Base-by-base conservation (phyloP, 441 rosid species). In the Populus hybrid region DNA sequence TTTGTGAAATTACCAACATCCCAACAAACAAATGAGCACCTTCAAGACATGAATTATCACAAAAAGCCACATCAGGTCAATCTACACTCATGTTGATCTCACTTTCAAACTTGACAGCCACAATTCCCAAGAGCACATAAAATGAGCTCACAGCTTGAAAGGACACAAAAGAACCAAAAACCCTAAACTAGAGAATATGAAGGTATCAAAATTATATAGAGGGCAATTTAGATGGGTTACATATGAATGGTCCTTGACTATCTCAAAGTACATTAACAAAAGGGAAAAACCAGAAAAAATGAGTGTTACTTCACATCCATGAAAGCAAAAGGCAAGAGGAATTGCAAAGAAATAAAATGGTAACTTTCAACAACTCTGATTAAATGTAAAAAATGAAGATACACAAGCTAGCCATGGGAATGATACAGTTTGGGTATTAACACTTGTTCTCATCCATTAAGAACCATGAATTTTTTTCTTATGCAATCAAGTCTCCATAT, bases 111-210 rank as follows among this genome's bases (percentile, higher is more conserved):
- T 40, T 59, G 66, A 35, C 70, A 64, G 31, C 77, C 61, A 11
- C 70, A 38, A 10, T 33, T 69, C n/a, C 20, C 59, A 14, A 29
- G 40, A 11, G 65, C 20, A 64, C 40, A 33, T 20, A 21, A 2
- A 29, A 42, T 29, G 61, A 76, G 72, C 50, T 33, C 50, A 67
- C 38, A 75, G 53, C 23, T 64, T 64, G 26, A 31, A 75, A 31
- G 7, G 21, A 2, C 9, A 56, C 29, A 72, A 9, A 56, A n/a
- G 75, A 69, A 69, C 56, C 72, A 69, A 26, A 45, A 67, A 24
- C 24, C 24, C 66, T 31, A 68, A 11, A 36, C 67, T 72, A 72
- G 50, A 72, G 23, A 40, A 20, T 59, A 40, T 28, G 42, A 53
- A 72, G 42, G 42, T 21, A 24, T 50, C 24, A 24, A 26, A 45